Percentiles rank a stretch among this genome's conserved stretches.
Conservation (phyloP, 73 alveolate genomes). For the Paramecium pentaurelia region DNA sequence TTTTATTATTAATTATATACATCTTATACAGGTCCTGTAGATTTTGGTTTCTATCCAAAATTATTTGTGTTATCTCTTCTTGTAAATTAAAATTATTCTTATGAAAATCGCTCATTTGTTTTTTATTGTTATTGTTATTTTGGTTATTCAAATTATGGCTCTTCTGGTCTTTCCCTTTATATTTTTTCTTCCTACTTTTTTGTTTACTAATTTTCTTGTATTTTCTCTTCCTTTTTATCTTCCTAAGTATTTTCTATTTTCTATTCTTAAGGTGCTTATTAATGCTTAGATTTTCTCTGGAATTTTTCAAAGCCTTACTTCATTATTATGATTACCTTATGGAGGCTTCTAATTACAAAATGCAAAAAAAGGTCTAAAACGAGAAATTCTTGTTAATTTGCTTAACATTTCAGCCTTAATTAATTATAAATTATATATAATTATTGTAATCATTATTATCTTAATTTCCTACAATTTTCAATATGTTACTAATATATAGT, state of each 20-base stretch:
- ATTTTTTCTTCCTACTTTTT: neutral
- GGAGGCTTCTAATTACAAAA: conserved; percentile 33
- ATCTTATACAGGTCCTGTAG: neutral
- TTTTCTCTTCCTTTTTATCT: neutral
- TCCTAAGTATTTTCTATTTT: neutral
- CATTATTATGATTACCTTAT: conserved; percentile 1
- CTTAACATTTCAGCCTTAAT: conserved; percentile 2
- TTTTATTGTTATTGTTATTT: neutral
- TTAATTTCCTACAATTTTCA: neutral
- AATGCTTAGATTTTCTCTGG: neutral
- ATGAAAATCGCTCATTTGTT: neutral
- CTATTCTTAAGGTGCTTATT: neutral
- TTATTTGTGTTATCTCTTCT: neutral
- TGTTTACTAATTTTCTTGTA: neutral
- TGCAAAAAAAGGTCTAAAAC: neutral
- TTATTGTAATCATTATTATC: neutral
- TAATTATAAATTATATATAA: neutral
- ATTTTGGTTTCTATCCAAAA: neutral
- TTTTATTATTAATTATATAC: neutral
- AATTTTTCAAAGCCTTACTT: conserved; percentile 20
- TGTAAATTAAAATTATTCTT: neutral
- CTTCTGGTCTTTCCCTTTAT: neutral
- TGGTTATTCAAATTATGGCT: neutral
- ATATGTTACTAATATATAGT: neutral
- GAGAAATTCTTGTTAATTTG: neutral